phyloP scores from a whole-genome alignment of 108 stramenopile species.

The Cyclotella atomus region DNA sequence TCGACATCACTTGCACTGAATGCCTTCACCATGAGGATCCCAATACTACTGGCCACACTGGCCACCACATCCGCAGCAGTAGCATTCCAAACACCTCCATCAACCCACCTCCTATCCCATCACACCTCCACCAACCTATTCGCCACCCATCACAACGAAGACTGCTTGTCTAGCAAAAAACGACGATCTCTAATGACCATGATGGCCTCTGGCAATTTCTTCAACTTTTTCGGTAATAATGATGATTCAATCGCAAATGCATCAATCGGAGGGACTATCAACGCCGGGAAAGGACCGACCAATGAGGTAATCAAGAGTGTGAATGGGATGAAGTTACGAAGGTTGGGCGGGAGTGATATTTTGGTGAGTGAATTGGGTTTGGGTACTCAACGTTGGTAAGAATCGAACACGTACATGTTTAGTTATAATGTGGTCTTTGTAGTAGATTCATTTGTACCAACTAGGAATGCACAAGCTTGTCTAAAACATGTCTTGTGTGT shows the following conservation, averaged over 20 bases:
- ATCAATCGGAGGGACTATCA: conserved; percentile 15
- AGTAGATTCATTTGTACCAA: too few species aligned
- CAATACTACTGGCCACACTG: too few species aligned
- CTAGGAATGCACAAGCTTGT: neutral
- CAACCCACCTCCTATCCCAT: too few species aligned
- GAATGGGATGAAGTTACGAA: conserved; percentile 78
- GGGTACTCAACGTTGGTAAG: conserved; percentile 82
- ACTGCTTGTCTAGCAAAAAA: neutral
- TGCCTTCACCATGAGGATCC: too few species aligned
- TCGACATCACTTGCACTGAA: too few species aligned
- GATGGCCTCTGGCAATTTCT: conserved; percentile 27
- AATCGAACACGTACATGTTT: neutral
- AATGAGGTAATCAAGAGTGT: conserved; percentile 73
- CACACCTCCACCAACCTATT: neutral
- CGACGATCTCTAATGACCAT: conserved; percentile 13
- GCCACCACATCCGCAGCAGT: too few species aligned
- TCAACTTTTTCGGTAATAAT: conserved; percentile 58
- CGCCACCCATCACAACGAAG: neutral
- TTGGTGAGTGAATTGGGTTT: conserved; percentile 79
- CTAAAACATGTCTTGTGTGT: too few species aligned
- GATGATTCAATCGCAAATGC: conserved; percentile 20
- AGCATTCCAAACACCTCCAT: too few species aligned
- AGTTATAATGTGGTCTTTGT: neutral
- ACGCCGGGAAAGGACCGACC: conserved; percentile 58
- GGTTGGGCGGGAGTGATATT: conserved; percentile 83